Evolutionary conservation across 352 stramenopile species (phyloP), one percentile per base, ranked within the genome.

Genomic region (Phytophthora lateralis): DNA sequence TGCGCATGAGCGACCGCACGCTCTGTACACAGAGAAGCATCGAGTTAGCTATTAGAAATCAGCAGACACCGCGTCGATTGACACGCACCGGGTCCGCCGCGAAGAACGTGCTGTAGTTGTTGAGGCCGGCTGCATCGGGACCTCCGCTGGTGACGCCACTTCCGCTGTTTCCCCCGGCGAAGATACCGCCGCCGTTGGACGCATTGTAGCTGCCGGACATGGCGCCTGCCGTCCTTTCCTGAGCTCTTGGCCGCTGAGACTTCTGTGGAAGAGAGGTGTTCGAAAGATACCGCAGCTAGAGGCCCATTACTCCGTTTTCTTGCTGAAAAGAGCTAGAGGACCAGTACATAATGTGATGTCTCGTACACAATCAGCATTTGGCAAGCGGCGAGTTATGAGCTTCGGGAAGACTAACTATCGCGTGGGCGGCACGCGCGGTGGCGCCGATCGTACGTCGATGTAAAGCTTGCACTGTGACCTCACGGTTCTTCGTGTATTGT

Each of bases 381-480:
- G 46, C 10, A 5, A n/a, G n/a, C 3, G 21, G 21, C 21, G 21
- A 3, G 21, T 3, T 24, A 96, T 96, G 88, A 94, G 78, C 75
- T 93, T 96, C 45, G 85, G 86, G 9, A 82, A 84, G 66, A 92
- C 84, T 20, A 91, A 90, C 69, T 97, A 97, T 66, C 88, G 89
- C 63, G 59, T 78, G 9, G 89, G 89, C 63, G 89, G 89, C 69
- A 97, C 88, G 42, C 82, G 89, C 48, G 89, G 89, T 52, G 89
- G 89, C 66, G 79, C 85, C 17, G 85, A 97, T 55, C 88, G 86
- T 95, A 80, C 57, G 86, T 81, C n/a, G 20, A n/a, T 45, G 12
- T 14, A 8, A 3, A 20, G 32, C 3, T 7, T 43, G 0, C 6
- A 15, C 6, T 5, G 15, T 39, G 34, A 9, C 3, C 1, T 24